Conservation (phyloP, 2,329 filamentous ascomycete species). For the Triangularia setosa region DNA sequence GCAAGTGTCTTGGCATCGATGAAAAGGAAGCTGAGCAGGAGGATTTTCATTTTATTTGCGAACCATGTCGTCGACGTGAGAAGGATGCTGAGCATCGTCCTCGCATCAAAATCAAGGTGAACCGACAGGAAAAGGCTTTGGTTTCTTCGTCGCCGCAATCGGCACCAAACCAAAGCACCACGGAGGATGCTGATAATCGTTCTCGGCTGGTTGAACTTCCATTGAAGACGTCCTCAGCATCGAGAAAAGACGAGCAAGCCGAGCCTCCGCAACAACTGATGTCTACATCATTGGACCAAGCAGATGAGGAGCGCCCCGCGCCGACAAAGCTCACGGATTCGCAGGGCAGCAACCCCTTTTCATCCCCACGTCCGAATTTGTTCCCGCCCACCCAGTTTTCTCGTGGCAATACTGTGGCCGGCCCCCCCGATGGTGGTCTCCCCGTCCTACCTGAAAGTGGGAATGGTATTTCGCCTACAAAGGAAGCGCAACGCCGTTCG, state of each 20-base stretch:
- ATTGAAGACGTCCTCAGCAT: conserved; percentile 21
- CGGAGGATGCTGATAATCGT: conserved; percentile 13
- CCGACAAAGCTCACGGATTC: neutral
- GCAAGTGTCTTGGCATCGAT: conserved; percentile 79
- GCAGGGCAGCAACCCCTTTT: conserved; percentile 37
- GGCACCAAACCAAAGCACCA: neutral
- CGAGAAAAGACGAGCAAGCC: no score
- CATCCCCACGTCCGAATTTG: conserved; percentile 40
- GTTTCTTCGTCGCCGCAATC: conserved; percentile 1
- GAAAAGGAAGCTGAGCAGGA: conserved; percentile 75
- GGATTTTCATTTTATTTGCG: conserved; percentile 85
- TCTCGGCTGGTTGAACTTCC: conserved; percentile 26
- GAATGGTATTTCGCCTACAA: conserved; percentile 28
- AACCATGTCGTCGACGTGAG: conserved; percentile 67
- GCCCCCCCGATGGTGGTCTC: conserved; percentile 25
- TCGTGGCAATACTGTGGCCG: conserved; percentile 37
- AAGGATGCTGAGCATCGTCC: conserved; percentile 58
- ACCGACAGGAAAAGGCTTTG: conserved; percentile 24
- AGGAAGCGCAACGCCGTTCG: conserved; percentile 20
- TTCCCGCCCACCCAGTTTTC: conserved; percentile 39
- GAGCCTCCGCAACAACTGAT: no score
- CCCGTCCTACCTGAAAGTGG: conserved; percentile 24
- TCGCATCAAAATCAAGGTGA: conserved; percentile 51
- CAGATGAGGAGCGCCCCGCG: neutral
- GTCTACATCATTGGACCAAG: neutral